phyloP scores from a whole-genome alignment of 192 early-diverging fungal genomes.

The Mortierella alpina region DNA sequence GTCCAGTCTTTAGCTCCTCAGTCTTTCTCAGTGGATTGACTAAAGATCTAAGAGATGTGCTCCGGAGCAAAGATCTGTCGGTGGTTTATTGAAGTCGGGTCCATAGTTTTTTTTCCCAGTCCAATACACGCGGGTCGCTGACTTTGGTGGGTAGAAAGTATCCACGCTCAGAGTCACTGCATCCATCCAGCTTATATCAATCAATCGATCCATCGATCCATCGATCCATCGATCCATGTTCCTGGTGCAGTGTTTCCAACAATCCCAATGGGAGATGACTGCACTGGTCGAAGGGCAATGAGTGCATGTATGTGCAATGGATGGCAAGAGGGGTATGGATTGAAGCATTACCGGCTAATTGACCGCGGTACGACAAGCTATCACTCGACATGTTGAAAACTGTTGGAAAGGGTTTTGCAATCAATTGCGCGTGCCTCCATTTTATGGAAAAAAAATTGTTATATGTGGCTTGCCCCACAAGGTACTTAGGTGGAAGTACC shows the following conservation, averaged over 20 bases:
- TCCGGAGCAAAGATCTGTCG: background rate
- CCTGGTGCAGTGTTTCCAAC: background rate
- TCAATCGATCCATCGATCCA: background rate
- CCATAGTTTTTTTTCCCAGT: background rate
- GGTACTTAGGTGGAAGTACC: too few relatives aligned
- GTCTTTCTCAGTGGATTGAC: too few relatives aligned
- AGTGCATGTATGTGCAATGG: background rate
- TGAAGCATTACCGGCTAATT: constrained; percentile 40
- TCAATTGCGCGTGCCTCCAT: too few relatives aligned
- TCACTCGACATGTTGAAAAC: constrained; percentile 42
- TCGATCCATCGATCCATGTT: constrained; percentile 47
- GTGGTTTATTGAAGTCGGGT: background rate
- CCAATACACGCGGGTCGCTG: background rate
- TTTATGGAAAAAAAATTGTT: too few relatives aligned
- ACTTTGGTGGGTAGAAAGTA: background rate
- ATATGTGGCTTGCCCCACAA: too few relatives aligned
- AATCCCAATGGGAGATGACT: background rate
- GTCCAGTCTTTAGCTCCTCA: too few relatives aligned
- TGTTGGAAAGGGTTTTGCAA: too few relatives aligned
- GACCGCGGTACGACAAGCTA: constrained; percentile 44
- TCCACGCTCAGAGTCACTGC: background rate
- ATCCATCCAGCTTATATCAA: background rate
- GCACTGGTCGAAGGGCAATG: background rate
- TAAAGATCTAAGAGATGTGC: too few relatives aligned
- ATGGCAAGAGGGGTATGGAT: background rate